A percentile compares a stretch with the other conserved stretches of the same genome.
These are phyloP conservation scores for Calonectria fujianensis DNA, from an alignment of 2,329 filamentous ascomycete species.

Conservation along the genomic window DNA sequence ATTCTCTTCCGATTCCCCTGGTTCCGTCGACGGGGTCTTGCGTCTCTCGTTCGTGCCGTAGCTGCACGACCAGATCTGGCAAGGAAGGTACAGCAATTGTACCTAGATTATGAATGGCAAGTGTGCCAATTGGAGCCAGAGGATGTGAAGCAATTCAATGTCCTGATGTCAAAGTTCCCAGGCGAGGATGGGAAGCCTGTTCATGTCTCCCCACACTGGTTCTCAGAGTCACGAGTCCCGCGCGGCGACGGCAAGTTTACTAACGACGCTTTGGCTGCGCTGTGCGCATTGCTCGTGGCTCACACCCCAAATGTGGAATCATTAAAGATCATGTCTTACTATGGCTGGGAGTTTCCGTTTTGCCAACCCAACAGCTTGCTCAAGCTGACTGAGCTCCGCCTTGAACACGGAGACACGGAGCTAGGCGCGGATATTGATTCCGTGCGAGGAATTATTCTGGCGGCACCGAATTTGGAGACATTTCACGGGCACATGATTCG, in stretches of 20 bases:
- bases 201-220: constrained; percentile 19
- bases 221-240: too few relatives aligned
- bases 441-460: constrained; percentile 5
- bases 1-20: constrained; percentile 4
- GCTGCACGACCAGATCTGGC: constrained; percentile 28
- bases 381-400: neutral
- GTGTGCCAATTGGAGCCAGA: neutral
- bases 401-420: constrained; percentile 20
- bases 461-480: constrained; percentile 9
- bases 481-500: constrained; percentile 15
- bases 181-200: constrained; percentile 12
- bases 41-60: constrained; percentile 9
- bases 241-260: neutral
- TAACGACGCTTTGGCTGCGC: neutral
- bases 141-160: constrained; percentile 2
- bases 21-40: neutral
- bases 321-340: neutral
- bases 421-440: neutral
- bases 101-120: neutral
- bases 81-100: neutral
- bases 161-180: neutral
- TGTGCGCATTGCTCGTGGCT: constrained; percentile 15
- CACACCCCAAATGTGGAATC: constrained; percentile 21
- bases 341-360: constrained; percentile 29
- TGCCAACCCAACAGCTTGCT: constrained; percentile 7